A percentile compares a stretch with the other conserved stretches of the same genome.
Conservation (phyloP, 108 stramenopile genomes). For the Nannochloropsis granulata region DNA sequence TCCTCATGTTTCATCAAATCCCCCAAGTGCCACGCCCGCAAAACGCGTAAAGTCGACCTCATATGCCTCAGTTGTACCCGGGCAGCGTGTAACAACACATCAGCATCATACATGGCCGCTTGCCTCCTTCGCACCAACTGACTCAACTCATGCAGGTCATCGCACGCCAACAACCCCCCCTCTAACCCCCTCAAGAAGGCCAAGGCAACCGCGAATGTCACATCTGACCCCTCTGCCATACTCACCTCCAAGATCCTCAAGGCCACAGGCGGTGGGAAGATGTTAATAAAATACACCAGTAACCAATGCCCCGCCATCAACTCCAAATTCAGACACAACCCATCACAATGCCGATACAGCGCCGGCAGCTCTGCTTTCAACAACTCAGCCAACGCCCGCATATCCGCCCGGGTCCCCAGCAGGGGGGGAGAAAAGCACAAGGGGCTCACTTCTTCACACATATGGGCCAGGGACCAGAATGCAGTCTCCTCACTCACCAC, state of each 20-base stretch:
- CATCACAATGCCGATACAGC: background rate
- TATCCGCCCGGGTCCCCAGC: background rate
- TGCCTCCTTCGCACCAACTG: background rate
- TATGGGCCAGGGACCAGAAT: slow-evolving; percentile 1
- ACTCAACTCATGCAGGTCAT: background rate
- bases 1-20: background rate
- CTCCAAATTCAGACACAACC: background rate
- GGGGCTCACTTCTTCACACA: background rate
- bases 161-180: background rate
- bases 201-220: background rate
- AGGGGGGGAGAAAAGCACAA: background rate
- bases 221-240: background rate
- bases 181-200: background rate
- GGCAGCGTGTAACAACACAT: background rate
- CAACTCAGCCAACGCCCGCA: background rate
- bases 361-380: background rate
- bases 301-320: slow-evolving; percentile 1
- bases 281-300: background rate
- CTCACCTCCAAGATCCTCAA: background rate
- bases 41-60: background rate
- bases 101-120: slow-evolving; percentile 6
- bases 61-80: background rate
- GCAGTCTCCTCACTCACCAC: slow-evolving; percentile 7
- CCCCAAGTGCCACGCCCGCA: background rate
- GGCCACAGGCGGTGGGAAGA: background rate